Evolutionary conservation across 495 filamentous ascomycete genomes (phyloP), one percentile per base, ranked within the genome.

Genomic region (Penicillium macrosclerotiorum): DNA sequence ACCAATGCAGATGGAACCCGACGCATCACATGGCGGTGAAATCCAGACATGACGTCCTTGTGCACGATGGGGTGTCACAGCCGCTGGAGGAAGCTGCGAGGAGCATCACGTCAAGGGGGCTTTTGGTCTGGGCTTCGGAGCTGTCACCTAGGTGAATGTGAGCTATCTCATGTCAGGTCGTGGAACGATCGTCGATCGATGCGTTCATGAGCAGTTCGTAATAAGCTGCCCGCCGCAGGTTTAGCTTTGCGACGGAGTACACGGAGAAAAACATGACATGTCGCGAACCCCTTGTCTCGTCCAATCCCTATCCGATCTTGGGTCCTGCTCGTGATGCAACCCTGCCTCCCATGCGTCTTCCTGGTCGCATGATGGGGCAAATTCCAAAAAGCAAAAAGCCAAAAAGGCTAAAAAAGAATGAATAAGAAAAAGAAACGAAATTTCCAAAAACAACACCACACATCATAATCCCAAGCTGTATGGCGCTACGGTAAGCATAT

Each of bases 21-120:
- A 61, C 36, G 12, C 45, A 52, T 61, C 54, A 61, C 33, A 58
- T 58, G 37, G 57, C 57, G 57, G 57, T 61, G 57, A 42, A 58
- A 33, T 39, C 12, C 11, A 9, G 18, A 19, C 16, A 51, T 43
- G 38, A 44, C 42, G 32, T 40, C 6, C 18, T 14, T 26, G 18
- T 16, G 45, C 51, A 56, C 44, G 54, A 42, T 41, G 32, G 46
- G 38, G 37, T 44, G 34, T 43, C 42, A 54, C 49, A 38, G 37
- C 31, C 29, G 37, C 42, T 42, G 32, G 13, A 13, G 30, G 26
- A 20, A 13, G 37, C 47, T 50, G 46, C 40, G 36, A 26, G 23
- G 20, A 27, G 40, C 26, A 37, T 40, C 40, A 39, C 34, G 35
- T 31, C 16, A 3, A 26, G 23, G 12, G 14, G 16, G 32, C 22